Base-by-base conservation (phyloP, 768 basidiomycete species). In the Nevesoporus exiguus region DNA sequence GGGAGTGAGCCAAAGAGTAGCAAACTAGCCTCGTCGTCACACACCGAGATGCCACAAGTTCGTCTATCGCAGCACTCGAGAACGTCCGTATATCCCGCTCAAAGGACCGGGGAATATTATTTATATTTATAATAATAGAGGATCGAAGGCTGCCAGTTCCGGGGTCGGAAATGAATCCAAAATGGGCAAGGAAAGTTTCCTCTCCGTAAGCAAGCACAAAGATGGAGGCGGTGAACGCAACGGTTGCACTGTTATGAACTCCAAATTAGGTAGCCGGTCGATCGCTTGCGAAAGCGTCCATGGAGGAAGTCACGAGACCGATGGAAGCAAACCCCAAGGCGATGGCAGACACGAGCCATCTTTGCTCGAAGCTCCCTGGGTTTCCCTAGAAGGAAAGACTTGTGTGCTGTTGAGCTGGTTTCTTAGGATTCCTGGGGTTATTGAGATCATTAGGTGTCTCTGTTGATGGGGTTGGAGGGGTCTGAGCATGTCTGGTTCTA, bases 251-350 rank as follows among this genome's bases (percentile, higher is more conserved):
- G 61, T 65, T 82, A 9, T 76, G 81, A 25, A 89, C 77, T 1
- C 79, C 75, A 56, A 90, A 84, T 19, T 81, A 67, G 3, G 64
- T 53, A 3, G 74, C 83, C 0, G 91, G 60, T 49, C 81, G 76
- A 4, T 58, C 55, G 0, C 76, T 71, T 0, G 87, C 88, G 0
- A 88, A 88, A 0, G 89, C 84, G 1, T 89, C 73, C 82, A 88
- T 88, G 5, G 86, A 80, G 5, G 89, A 91, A 0, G 87, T 82
- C 0, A 90, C 74, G 0, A 87, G 85, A 7, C 74, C 76, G 33
- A 88, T 85, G 63, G 88, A 85, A 0, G 86, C 84, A 64, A 86
- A 89, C 0, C 76, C 73, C 0, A 86, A 86, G 0, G 87, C 80
- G 27, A 86, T 75, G n/a, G 77, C 58, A 0, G 84, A 86, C 0